Conservation (phyloP, 805 yeast genomes). For the Saccharomycopsis javanensis region DNA sequence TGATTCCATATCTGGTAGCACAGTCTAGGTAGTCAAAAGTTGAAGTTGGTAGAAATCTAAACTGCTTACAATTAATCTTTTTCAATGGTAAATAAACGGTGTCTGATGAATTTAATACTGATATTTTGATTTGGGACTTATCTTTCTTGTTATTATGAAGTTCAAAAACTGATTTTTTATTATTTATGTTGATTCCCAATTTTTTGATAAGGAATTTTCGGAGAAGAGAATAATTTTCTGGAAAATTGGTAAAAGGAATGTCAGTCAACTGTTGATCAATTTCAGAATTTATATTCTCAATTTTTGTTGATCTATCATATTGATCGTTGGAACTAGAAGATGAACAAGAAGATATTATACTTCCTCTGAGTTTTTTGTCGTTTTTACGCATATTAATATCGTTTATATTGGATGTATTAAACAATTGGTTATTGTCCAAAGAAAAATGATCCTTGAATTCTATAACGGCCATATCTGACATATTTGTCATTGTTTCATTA, state of each 20-base stretch:
- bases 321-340: too few species aligned
- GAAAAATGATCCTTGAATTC: background rate
- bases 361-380: background rate
- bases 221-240: background rate
- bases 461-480: background rate
- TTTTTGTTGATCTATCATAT: too few species aligned
- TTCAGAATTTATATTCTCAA: too few species aligned
- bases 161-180: constrained; percentile 9
- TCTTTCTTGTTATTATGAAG: constrained; percentile 1
- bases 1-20: background rate
- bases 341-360: too few species aligned
- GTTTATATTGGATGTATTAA: background rate
- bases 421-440: background rate
- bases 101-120: constrained; percentile 11
- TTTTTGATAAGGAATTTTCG: background rate
- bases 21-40: background rate
- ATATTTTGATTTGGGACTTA: constrained; percentile 3
- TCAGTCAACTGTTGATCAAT: too few species aligned
- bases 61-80: background rate
- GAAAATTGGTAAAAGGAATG: background rate
- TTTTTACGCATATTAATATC: background rate
- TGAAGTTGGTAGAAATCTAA: background rate
- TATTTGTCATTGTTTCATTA: background rate
- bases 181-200: constrained; percentile 11
- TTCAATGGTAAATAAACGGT: constrained; percentile 10